Conservation (phyloP, 768 basidiomycete species). For the Xerocomellus dryophilus region DNA sequence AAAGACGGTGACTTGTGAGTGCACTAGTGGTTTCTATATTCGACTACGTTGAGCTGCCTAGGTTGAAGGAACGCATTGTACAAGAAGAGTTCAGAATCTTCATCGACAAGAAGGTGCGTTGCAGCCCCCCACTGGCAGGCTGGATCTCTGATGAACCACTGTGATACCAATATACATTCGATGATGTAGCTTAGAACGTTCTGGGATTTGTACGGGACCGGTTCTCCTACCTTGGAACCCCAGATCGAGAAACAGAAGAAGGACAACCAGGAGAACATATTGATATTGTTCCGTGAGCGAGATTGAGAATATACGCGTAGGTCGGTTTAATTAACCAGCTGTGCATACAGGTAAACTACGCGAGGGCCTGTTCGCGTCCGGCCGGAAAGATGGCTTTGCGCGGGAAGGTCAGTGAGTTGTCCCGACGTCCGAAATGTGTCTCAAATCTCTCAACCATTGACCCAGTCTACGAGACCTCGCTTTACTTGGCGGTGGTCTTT, state of each 20-base stretch:
- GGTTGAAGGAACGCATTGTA: constrained; percentile 54
- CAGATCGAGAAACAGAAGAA: constrained; percentile 33
- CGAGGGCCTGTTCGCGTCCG: constrained; percentile 65
- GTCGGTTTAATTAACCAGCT: background rate
- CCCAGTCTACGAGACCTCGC: constrained; percentile 71
- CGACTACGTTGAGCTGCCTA: constrained; percentile 40
- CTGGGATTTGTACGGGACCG: constrained; percentile 38
- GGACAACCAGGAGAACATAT: constrained; percentile 62
- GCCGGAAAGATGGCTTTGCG: constrained; percentile 58
- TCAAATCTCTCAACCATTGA: background rate
- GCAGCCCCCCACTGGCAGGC: background rate
- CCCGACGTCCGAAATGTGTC: background rate
- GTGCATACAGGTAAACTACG: constrained; percentile 62
- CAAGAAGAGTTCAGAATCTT: constrained; percentile 70
- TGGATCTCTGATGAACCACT: background rate
- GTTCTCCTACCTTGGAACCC: background rate
- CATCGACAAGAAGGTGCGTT: constrained; percentile 59
- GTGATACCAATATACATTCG: background rate
- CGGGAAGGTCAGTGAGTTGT: constrained; percentile 53
- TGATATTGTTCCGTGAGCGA: constrained; percentile 69
- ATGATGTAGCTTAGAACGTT: constrained; percentile 46
- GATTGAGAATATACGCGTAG: background rate
- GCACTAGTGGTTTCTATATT: background rate
- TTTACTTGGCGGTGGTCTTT: constrained; percentile 63
- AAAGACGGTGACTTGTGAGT: constrained; percentile 74